Evolutionary conservation across 345 rosid species (phyloP), one percentile per base, ranked within the genome.

Genomic region (Arabis alpina): DNA sequence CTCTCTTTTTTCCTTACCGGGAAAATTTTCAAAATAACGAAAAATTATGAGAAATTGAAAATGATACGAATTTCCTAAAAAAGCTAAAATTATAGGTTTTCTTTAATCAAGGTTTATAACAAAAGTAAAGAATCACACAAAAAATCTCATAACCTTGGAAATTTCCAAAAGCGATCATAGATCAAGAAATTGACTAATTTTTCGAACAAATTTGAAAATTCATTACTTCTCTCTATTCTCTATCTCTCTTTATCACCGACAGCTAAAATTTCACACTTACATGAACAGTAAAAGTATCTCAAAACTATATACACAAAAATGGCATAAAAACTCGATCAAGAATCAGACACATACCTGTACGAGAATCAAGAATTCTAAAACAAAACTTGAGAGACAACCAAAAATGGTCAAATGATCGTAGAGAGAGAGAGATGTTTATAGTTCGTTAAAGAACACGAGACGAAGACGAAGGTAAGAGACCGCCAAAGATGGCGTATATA

Each of bases 381-480:
- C 10, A 36, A 36, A 3, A 36, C 40, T 36, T 36, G 40, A 36
- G 40, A 36, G 40, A 36, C 10, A 36, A 36, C 41, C 48, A 60
- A 19, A 19, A 19, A 19, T 19, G 23, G 23, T 19, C 23, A 19
- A 19, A 19, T 19, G 23, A 19, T 19, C 43, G 50, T 47, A 11
- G 52, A 57, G 61, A 65, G 37, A 32, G 62, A 55, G 10, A 36
- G 39, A 36, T 36, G 25, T 50, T 37, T 15, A 54, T 30, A 47
- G 76, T 44, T 64, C 14, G 72, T 37, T 39, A 23, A 45, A 16
- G 27, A 10, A 61, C 64, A 74, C 36, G 73, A 67, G 68, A 36
- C 64, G 78, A 74, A 16, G 77, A 39, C 37, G 66, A 66, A 66
- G 54, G 34, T 48, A 4, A 41, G 54, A 57, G 61, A 56, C 79